Conservation (phyloP, 495 filamentous ascomycete genomes). For the Xylaria intraflava region DNA sequence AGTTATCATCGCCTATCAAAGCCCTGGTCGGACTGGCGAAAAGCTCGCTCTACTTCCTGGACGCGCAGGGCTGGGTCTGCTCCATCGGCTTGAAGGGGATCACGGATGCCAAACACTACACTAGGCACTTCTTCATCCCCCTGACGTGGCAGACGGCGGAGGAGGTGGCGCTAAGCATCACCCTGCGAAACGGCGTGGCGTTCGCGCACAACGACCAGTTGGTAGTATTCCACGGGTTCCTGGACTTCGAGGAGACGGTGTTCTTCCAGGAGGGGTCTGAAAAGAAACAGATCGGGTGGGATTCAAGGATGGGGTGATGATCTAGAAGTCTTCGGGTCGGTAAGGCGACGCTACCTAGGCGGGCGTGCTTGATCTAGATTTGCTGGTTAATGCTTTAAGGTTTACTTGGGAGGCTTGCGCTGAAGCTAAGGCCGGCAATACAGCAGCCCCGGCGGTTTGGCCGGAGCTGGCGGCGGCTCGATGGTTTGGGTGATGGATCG, state of each 20-base stretch:
- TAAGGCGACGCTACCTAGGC: too few species aligned
- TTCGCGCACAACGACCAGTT: constrained; percentile 17
- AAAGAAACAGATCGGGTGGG: too few species aligned
- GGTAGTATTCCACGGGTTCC: constrained; percentile 18
- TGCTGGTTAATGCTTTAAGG: too few species aligned
- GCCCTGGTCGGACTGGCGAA: constrained; percentile 9
- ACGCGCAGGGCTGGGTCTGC: constrained; percentile 18
- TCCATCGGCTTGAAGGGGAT: constrained; percentile 12
- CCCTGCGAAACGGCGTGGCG: constrained; percentile 13
- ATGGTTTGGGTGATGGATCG: too few species aligned
- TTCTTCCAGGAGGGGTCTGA: too few species aligned
- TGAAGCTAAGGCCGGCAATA: too few species aligned
- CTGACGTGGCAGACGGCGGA: constrained; percentile 18
- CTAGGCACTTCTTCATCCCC: constrained; percentile 22
- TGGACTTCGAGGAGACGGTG: constrained; percentile 24
- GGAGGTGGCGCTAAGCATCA: constrained; percentile 12
- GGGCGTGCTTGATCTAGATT: too few species aligned
- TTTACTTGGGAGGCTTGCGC: too few species aligned
- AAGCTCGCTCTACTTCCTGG: constrained; percentile 16
- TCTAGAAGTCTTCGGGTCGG: too few species aligned
- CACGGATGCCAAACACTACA: constrained; percentile 1
- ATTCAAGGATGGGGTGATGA: too few species aligned
- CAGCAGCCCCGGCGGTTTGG: too few species aligned
- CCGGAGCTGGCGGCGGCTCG: too few species aligned
- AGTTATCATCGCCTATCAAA: not conserved